Conservation (phyloP, 108 stramenopile genomes). For the Nitzschia sp. region DNA sequence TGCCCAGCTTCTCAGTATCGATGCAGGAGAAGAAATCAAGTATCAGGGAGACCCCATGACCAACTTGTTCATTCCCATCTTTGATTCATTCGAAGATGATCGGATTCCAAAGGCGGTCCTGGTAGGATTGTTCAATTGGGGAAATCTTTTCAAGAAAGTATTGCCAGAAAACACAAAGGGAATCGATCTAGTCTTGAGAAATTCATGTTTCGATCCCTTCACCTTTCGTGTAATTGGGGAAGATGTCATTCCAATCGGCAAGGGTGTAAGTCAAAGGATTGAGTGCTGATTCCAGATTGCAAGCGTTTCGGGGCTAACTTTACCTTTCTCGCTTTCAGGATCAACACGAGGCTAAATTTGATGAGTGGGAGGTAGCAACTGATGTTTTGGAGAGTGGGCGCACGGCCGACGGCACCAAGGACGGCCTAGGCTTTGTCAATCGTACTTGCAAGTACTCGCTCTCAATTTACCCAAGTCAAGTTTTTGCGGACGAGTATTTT, state of each 20-base stretch:
- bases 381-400: constrained; percentile 1
- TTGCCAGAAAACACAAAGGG: background rate
- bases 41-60: constrained; percentile 25
- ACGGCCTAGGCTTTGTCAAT: constrained; percentile 10
- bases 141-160: constrained; percentile 1
- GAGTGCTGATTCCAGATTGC: no score
- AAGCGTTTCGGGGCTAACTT: no score
- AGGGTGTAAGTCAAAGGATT: constrained; percentile 23
- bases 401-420: constrained; percentile 1
- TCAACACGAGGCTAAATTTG: background rate
- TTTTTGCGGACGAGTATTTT: constrained; percentile 50
- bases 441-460: constrained; percentile 30
- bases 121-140: constrained; percentile 22
- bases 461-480: constrained; percentile 60
- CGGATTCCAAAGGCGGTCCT: background rate
- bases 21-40: background rate
- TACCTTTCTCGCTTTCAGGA: constrained; percentile 7
- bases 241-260: constrained; percentile 1
- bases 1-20: constrained; percentile 1
- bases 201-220: constrained; percentile 12
- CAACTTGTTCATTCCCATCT: constrained; percentile 15
- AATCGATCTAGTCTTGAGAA: constrained; percentile 11
- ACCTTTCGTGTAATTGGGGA: background rate
- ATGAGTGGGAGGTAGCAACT: background rate
- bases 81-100: constrained; percentile 20